Percentiles rank a stretch among this genome's conserved stretches.
These are phyloP conservation scores for Aspergillus tubingensis DNA, from an alignment of 2,329 filamentous ascomycete species.

Conservation along the genomic window DNA sequence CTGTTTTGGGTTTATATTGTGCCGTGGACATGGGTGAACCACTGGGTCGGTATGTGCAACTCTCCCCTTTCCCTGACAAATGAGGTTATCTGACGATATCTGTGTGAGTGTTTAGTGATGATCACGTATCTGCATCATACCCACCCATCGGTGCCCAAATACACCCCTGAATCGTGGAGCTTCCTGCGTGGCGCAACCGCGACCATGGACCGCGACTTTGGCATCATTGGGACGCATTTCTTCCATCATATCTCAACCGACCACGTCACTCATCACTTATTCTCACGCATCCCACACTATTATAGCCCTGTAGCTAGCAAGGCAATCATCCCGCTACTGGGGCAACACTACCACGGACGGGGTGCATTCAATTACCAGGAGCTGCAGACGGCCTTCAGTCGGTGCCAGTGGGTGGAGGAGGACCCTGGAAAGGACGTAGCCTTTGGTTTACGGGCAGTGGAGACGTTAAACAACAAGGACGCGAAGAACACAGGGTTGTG, in stretches of 20 bases:
- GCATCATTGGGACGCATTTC: not conserved
- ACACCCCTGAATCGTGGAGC: not conserved
- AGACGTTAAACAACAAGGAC: not conserved
- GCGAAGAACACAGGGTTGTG: not conserved
- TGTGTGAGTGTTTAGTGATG: not conserved
- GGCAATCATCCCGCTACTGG: not conserved
- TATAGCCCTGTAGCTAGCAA: not conserved
- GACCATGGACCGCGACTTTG: not conserved
- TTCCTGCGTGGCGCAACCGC: not conserved
- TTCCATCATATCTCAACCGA: not conserved
- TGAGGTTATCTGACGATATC: not conserved
- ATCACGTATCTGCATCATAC: not conserved
- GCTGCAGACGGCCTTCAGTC: not conserved
- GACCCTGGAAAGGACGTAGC: not conserved
- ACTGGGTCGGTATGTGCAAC: not conserved
- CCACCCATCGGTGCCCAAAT: not conserved
- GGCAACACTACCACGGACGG: not conserved
- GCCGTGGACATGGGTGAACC: not conserved
- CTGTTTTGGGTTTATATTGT: not conserved
- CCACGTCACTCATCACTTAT: not conserved
- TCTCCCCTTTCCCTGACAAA: not conserved
- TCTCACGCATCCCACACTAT: not conserved
- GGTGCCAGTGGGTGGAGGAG: not conserved
- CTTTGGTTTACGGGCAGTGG: not conserved
- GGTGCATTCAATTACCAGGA: not conserved